These are phyloP conservation scores for Botrytis medusae DNA, from an alignment of 2,329 filamentous ascomycete genomes.

Conservation along the genomic window DNA sequence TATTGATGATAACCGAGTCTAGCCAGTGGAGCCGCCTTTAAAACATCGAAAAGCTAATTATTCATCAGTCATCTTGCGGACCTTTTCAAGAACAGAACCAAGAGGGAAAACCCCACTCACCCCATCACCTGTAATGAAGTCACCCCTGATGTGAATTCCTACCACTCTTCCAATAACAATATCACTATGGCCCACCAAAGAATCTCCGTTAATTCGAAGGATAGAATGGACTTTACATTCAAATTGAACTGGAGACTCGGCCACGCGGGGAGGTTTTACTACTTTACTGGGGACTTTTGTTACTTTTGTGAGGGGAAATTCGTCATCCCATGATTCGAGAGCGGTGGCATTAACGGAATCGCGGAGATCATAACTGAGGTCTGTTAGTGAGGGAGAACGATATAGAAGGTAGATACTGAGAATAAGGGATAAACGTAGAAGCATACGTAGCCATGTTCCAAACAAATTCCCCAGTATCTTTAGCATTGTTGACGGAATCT, in stretches of 20 bases:
- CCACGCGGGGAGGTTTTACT: slow-evolving; percentile 25
- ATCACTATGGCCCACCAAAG: slow-evolving; percentile 26
- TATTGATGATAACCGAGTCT: slow-evolving; percentile 28
- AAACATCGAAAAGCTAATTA: slow-evolving; percentile 25
- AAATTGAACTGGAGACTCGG: slow-evolving; percentile 27
- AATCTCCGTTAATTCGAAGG: slow-evolving; percentile 25
- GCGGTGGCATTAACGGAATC: background rate
- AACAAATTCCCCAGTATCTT: slow-evolving; percentile 27
- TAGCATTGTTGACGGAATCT: slow-evolving; percentile 25
- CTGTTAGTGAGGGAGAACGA: background rate
- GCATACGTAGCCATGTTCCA: slow-evolving; percentile 30
- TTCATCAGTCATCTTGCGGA: background rate
- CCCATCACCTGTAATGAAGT: slow-evolving; percentile 23
- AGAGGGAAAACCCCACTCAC: background rate
- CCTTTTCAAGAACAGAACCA: background rate
- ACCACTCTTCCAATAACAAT: slow-evolving; percentile 29
- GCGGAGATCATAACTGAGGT: background rate
- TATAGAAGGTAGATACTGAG: background rate
- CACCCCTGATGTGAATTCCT: slow-evolving; percentile 27
- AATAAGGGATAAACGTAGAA: background rate
- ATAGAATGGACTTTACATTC: slow-evolving; percentile 27
- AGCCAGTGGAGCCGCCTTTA: slow-evolving; percentile 26
- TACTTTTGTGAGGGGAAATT: slow-evolving; percentile 14
- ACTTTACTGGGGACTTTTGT: slow-evolving; percentile 23
- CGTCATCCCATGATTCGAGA: slow-evolving; percentile 17